Percentiles rank a stretch among this genome's conserved stretches.
Conservation (phyloP, 805 yeast genomes). For the Metschnikowia colocasiae region DNA sequence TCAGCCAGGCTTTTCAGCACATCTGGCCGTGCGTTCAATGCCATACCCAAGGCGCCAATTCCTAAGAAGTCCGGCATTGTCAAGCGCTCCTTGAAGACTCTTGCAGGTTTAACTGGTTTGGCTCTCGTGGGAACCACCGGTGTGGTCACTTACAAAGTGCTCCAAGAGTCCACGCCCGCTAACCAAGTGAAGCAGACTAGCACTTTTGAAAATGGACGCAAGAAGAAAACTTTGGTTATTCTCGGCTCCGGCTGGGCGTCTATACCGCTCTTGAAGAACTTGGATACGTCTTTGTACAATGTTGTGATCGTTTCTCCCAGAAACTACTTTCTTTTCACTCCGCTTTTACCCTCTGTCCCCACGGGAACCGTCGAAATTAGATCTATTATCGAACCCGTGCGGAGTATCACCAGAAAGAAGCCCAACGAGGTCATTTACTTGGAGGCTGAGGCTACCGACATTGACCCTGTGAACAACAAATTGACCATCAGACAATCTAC, state of each 20-base stretch:
- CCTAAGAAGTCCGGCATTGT: slow-evolving; percentile 25
- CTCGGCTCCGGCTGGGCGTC: slow-evolving; percentile 96
- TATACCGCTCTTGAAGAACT: slow-evolving; percentile 73
- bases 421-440: slow-evolving; percentile 75
- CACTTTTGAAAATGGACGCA: slow-evolving; percentile 51
- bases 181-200: slow-evolving; percentile 60
- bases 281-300: slow-evolving; percentile 84
- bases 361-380: slow-evolving; percentile 88
- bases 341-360: slow-evolving; percentile 91
- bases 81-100: slow-evolving; percentile 44
- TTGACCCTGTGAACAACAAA: slow-evolving; percentile 68
- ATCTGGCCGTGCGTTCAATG: slow-evolving; percentile 22
- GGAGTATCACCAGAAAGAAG: slow-evolving; percentile 76
- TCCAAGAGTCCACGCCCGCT: slow-evolving; percentile 59
- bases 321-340: slow-evolving; percentile 93
- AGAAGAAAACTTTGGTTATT: slow-evolving; percentile 71
- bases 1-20: slow-evolving; percentile 23
- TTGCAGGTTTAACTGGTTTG: slow-evolving; percentile 46
- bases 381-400: slow-evolving; percentile 91
- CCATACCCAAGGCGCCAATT: slow-evolving; percentile 14
- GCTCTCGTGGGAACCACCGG: slow-evolving; percentile 56
- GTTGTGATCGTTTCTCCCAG: slow-evolving; percentile 90
- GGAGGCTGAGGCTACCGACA: slow-evolving; percentile 86
- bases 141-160: slow-evolving; percentile 48
- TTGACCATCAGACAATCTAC: slow-evolving; percentile 61